Evolutionary conservation across 1,284 basidiomycete genomes (phyloP).

Genomic region (Austroboletus niveus): DNA sequence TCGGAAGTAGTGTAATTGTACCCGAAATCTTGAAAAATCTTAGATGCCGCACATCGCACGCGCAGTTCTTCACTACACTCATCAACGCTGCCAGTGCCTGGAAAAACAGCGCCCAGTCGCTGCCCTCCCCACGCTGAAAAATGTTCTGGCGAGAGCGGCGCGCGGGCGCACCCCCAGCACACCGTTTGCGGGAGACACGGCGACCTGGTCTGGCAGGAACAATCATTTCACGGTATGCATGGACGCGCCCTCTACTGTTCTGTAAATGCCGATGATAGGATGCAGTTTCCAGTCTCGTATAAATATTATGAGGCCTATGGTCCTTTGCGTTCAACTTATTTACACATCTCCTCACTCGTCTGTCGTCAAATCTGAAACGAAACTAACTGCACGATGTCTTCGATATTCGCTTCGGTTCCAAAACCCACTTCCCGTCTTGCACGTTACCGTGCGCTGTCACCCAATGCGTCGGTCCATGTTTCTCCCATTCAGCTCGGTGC

Average conservation of each 20-base stretch:
- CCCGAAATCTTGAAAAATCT: no score
- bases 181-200: no score
- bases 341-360: background rate
- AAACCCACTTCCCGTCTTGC: conserved; percentile 36
- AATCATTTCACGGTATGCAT: background rate
- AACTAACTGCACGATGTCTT: background rate
- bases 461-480: conserved; percentile 46
- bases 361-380: background rate
- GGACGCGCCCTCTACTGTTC: background rate
- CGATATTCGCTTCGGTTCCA: background rate
- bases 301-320: background rate
- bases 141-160: no score
- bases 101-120: no score
- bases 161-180: no score
- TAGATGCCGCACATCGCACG: no score
- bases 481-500: conserved; percentile 56
- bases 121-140: no score
- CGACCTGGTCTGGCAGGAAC: no score
- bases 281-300: background rate
- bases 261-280: background rate
- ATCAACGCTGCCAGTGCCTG: no score
- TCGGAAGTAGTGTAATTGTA: no score
- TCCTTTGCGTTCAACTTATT: background rate
- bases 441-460: conserved; percentile 44
- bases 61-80: no score